A percentile compares a stretch with the other conserved stretches of the same genome.
phyloP scores from a whole-genome alignment of 176 grass and related monocot genomes.

The Avena eriantha region DNA sequence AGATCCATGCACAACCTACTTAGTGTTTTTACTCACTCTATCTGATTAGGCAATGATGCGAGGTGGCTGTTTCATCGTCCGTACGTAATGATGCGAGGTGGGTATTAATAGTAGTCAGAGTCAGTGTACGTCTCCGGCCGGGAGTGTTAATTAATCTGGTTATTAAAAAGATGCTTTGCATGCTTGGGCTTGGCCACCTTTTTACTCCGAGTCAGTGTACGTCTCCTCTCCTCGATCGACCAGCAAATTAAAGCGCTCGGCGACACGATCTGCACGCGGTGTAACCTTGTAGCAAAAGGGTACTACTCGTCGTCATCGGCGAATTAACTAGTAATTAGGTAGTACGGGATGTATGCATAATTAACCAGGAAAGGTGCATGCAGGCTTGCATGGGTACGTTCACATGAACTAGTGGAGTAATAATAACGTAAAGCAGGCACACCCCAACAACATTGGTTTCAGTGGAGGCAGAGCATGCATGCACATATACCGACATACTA shows the following conservation, averaged over 20 bases:
- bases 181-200: constrained; percentile 36
- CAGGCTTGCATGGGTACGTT: neutral
- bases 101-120: neutral
- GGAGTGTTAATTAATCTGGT: neutral
- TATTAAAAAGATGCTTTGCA: constrained; percentile 19
- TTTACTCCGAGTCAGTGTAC: constrained; percentile 28
- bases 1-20: neutral
- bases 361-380: constrained; percentile 3
- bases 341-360: neutral
- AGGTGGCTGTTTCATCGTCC: constrained; percentile 12
- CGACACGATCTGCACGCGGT: constrained; percentile 23
- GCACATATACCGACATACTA: too few relatives aligned
- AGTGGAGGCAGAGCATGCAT: too few relatives aligned
- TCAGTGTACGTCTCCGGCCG: constrained; percentile 35
- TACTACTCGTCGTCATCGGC: neutral
- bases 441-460: too few relatives aligned
- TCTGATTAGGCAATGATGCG: constrained; percentile 45
- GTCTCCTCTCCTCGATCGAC: neutral
- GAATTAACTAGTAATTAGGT: neutral
- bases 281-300: constrained; percentile 8
- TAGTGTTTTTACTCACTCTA: neutral
- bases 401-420: neutral
- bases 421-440: too few relatives aligned
- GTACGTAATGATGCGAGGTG: neutral
- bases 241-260: neutral